Evolutionary conservation across 1,139 yeast species (phyloP), one percentile per base, ranked within the genome.

Genomic region (Oligophagozyma castellii): DNA sequence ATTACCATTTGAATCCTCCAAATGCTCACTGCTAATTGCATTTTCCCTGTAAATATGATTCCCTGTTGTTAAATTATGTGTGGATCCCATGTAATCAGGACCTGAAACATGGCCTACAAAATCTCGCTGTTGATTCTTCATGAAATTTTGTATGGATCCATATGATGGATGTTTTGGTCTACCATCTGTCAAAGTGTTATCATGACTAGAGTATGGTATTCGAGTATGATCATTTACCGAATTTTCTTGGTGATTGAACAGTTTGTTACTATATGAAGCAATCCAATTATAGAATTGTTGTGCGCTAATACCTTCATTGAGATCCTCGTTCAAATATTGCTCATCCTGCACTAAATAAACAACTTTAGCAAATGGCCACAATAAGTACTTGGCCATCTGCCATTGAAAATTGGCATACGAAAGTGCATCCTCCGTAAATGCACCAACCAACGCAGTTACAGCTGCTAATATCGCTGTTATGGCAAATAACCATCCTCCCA

Each of bases 241-340:
- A n/a, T n/a, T n/a, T n/a, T n/a, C n/a, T 26, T 55, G 44, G 29
- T 51, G 57, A 36, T 58, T 58, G 29, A 58, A 56, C 15, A 58
- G 42, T 23, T 56, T 51, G 26, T 55, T 57, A 19, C 53, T 56
- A 39, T 76, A 81, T 34, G 80, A 79, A 6, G 73, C 66, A 48
- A 93, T 76, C 96, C 98, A 89, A 38, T 77, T 67, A 40, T 79
- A 77, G 50, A 83, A 89, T 50, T 86, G 96, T 13, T 74, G 73
- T 7, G 84, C 61, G 3, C 92, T 70, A 28, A 92, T 67, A 7
- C 96, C 98, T 44, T 80, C 93, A 37, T 84, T 73, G 29, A 74
- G 79, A 54, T 89, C 98, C 16, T 89, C 98, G 23, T 69, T 69
- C 31, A 81, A 57, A 50, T 89, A 89, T 42, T 78, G 77, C 37